Conservation (phyloP, 2,329 filamentous ascomycete species). For the Sporothrix sp. region DNA sequence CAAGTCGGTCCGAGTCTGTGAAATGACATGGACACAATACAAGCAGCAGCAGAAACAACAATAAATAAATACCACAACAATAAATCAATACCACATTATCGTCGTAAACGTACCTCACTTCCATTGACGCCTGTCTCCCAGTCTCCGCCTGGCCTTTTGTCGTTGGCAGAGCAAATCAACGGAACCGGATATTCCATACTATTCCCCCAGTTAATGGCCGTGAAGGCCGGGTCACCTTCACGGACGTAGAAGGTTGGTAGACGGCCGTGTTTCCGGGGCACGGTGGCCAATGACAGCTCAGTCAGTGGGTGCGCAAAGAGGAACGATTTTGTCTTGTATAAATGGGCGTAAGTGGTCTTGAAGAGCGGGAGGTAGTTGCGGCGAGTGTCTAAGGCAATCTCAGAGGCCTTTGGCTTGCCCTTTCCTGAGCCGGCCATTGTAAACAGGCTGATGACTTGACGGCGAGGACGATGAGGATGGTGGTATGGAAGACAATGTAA, state of each 20-base stretch:
- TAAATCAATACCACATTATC: not conserved
- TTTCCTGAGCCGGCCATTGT: too few species aligned
- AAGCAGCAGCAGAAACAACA: too few species aligned
- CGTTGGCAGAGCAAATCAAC: constrained; percentile 65
- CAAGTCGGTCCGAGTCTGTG: too few species aligned
- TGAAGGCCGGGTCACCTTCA: constrained; percentile 48
- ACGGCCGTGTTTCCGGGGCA: constrained; percentile 27
- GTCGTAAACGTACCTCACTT: constrained; percentile 51
- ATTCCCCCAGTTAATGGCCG: constrained; percentile 46
- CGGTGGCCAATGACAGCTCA: constrained; percentile 32
- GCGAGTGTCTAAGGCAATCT: constrained; percentile 66
- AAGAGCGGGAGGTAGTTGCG: constrained; percentile 58
- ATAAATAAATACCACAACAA: not conserved
- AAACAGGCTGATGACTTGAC: too few species aligned
- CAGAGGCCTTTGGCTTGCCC: constrained; percentile 53
- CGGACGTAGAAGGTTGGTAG: constrained; percentile 43
- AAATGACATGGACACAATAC: too few species aligned
- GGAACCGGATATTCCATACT: constrained; percentile 42
- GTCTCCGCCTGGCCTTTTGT: constrained; percentile 67
- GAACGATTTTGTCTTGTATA: constrained; percentile 49
- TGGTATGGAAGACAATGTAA: too few species aligned
- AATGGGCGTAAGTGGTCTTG: constrained; percentile 42
- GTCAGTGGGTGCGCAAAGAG: constrained; percentile 43
- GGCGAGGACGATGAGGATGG: too few species aligned
- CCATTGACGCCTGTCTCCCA: constrained; percentile 58